Evolutionary conservation across 2,329 filamentous ascomycete genomes (phyloP).

Genomic region (Coniella vitis): DNA sequence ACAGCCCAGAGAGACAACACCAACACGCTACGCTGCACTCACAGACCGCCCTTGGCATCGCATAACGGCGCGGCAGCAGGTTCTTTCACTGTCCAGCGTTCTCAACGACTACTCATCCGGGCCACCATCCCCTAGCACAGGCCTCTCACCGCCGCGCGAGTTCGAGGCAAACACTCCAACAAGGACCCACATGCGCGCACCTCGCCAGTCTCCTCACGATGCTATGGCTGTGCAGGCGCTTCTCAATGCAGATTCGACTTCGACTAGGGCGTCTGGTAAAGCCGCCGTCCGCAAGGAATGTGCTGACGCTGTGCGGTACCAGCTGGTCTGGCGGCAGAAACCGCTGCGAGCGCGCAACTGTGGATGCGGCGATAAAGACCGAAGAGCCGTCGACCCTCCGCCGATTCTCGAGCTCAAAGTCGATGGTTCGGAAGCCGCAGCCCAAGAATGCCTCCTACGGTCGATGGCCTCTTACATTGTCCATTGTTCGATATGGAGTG

Average conservation of each 20-base stretch:
- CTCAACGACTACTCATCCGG: neutral
- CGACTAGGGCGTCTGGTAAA: neutral
- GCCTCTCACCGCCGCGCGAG: neutral
- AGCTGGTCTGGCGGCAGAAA: slow-evolving; percentile 64
- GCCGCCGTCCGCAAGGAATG: neutral
- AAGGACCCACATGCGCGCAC: neutral
- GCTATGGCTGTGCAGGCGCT: slow-evolving; percentile 12
- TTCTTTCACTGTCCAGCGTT: neutral
- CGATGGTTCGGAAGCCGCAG: slow-evolving; percentile 46
- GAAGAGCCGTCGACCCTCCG: slow-evolving; percentile 75
- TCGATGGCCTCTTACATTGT: slow-evolving; percentile 61
- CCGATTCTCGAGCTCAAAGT: slow-evolving; percentile 72
- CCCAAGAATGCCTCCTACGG: slow-evolving; percentile 44
- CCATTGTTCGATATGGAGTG: slow-evolving; percentile 70
- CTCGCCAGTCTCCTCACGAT: slow-evolving; percentile 7
- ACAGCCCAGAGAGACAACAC: no score
- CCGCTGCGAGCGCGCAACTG: slow-evolving; percentile 72
- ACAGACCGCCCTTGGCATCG: neutral
- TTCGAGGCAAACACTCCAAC: slow-evolving; percentile 2
- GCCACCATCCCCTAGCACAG: neutral
- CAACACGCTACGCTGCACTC: neutral
- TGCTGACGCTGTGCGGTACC: slow-evolving; percentile 26
- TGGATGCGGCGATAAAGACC: slow-evolving; percentile 75
- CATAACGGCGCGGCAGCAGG: neutral
- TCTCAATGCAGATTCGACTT: slow-evolving; percentile 8